phyloP scores from a whole-genome alignment of 768 basidiomycete genomes.

The Ramaria sp. region DNA sequence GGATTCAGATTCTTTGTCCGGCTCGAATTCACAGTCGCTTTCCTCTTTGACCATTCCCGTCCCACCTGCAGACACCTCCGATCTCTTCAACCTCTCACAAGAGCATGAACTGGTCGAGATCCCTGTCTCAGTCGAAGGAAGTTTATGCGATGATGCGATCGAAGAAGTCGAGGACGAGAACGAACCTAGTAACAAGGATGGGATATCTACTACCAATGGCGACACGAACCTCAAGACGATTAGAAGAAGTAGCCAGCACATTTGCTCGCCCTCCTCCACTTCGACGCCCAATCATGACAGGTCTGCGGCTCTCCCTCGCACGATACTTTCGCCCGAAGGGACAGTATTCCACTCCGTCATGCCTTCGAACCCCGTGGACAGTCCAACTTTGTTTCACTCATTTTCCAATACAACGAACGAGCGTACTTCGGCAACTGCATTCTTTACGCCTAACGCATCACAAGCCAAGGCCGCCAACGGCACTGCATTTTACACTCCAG shows the following conservation, averaged over 20 bases:
- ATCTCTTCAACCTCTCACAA: constrained; percentile 49
- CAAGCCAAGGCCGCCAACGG: neutral
- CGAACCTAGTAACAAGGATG: constrained; percentile 7
- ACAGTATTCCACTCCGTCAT: neutral
- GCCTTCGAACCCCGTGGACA: neutral
- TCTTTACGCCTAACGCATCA: neutral
- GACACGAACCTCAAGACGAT: neutral
- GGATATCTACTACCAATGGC: neutral
- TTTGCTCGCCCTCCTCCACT: neutral
- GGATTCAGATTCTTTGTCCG: neutral
- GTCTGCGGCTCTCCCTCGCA: neutral
- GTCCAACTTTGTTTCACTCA: neutral
- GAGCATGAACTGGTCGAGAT: constrained; percentile 39
- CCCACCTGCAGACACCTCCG: constrained; percentile 34
- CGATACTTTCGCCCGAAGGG: neutral
- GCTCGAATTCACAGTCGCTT: constrained; percentile 5
- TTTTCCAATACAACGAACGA: neutral
- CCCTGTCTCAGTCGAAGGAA: constrained; percentile 19
- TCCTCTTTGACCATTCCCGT: constrained; percentile 27
- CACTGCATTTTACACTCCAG: neutral
- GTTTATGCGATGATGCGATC: constrained; percentile 26
- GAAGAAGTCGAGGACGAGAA: constrained; percentile 23
- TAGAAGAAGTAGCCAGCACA: neutral
- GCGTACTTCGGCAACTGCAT: neutral
- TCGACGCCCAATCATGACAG: neutral